Evolutionary conservation across 208 protist species (phyloP).

Genomic region (Wallacemonas sp.): DNA sequence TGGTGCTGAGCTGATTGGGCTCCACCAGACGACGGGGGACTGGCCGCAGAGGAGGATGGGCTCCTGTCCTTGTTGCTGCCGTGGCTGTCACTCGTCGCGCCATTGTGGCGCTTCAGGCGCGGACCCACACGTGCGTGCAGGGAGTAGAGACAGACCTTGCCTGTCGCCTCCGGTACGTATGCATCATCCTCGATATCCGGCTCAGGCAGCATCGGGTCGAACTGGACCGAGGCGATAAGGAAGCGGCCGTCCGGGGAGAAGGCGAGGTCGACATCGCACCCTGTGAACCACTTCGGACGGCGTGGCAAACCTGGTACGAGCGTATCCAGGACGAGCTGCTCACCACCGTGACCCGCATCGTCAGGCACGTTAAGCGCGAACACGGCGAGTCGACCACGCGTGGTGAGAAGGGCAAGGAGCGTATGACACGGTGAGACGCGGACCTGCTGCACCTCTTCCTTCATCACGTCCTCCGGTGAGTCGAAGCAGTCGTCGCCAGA

Average conservation of each 20-base stretch:
- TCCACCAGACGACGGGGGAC: neutral
- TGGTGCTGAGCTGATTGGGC: no score
- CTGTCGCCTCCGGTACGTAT: constrained; percentile 21
- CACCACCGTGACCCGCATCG: constrained; percentile 13
- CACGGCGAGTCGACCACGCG: constrained; percentile 60
- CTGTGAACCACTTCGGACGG: constrained; percentile 68
- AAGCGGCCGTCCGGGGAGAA: constrained; percentile 71
- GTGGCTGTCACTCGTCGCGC: neutral
- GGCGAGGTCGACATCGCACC: constrained; percentile 35
- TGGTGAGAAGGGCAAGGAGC: constrained; percentile 69
- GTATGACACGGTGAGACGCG: constrained; percentile 50
- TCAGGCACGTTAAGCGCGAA: constrained; percentile 40
- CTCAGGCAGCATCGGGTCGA: constrained; percentile 20
- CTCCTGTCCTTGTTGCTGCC: no score
- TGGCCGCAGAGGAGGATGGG: neutral
- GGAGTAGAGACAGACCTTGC: constrained; percentile 66
- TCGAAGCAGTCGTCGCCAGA: constrained; percentile 51
- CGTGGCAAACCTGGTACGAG: constrained; percentile 25
- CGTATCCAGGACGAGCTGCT: constrained; percentile 50
- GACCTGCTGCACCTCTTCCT: constrained; percentile 73
- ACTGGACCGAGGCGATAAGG: constrained; percentile 66
- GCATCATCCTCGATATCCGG: constrained; percentile 1
- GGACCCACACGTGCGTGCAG: constrained; percentile 29
- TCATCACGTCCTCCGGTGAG: constrained; percentile 40
- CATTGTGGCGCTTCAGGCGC: neutral